A percentile compares a stretch with the other conserved stretches of the same genome.
Evolutionary conservation across 441 rosid genomes (phyloP).

Genomic region (Arabidopsis lyrata): DNA sequence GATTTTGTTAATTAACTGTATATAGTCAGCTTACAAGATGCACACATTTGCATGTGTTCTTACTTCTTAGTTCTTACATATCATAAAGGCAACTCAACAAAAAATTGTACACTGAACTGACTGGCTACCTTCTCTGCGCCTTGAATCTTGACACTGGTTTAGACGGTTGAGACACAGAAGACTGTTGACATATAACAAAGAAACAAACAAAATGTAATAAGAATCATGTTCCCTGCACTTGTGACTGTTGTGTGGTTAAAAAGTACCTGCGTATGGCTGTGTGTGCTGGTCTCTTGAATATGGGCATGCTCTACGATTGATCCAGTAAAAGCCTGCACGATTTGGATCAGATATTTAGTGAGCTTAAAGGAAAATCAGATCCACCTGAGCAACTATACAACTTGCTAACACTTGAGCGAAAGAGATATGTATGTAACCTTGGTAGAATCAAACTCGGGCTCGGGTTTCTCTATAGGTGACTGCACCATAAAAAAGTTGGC

Average conservation of each 20-base stretch:
- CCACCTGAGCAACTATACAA: conserved; percentile 1
- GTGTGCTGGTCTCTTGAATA: conserved; percentile 44
- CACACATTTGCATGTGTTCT: conserved; percentile 20
- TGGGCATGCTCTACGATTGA: conserved; percentile 64
- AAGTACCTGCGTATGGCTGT: conserved; percentile 55
- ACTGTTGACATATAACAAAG: conserved; percentile 45
- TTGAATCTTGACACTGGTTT: conserved; percentile 85
- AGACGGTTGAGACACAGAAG: conserved; percentile 58
- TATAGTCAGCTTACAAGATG: conserved; percentile 26
- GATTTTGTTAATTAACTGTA: conserved; percentile 16
- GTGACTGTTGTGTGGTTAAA: background rate
- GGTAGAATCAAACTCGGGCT: conserved; percentile 29
- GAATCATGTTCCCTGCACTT: conserved; percentile 12
- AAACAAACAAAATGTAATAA: conserved; percentile 21
- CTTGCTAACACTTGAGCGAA: background rate
- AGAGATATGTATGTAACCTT: conserved; percentile 36
- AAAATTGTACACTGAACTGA: conserved; percentile 22
- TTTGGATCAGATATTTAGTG: background rate
- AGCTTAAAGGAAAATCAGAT: conserved; percentile 2
- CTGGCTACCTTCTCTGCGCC: conserved; percentile 59
- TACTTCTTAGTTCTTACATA: conserved; percentile 12
- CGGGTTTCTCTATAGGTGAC: conserved; percentile 29
- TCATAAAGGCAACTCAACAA: conserved; percentile 15
- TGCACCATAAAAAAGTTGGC: conserved; percentile 27
- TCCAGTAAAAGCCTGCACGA: conserved; percentile 74